Evolutionary conservation across 192 early-diverging fungal species (phyloP), one percentile per base, ranked within the genome.

Genomic region (Dissophora globulifera): DNA sequence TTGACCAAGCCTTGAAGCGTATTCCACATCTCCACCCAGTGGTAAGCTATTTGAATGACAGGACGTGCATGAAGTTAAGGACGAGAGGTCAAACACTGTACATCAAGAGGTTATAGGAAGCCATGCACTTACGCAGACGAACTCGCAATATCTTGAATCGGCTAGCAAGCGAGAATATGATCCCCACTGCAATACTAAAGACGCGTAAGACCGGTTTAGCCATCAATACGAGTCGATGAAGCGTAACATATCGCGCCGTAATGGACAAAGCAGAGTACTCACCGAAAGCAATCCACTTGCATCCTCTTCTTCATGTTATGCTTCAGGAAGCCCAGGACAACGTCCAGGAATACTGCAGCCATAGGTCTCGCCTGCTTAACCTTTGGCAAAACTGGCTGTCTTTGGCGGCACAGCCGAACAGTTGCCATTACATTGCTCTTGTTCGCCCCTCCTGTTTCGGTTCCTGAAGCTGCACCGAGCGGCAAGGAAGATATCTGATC

Each of bases 281-380:
- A 82, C 84, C 72, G 80, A 38, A 84, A 84, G 27, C 78, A 69
- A 33, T 82, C 79, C 30, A 81, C 35, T 50, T 83, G 78, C 35
- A 87, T 52, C 40, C 85, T 87, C 49, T 82, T 87, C 15, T 82
- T 79, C 62, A 85, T 74, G 41, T 84, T 87, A 66, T 87, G 86
- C 32, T 82, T 87, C 32, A 85, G 60, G 46, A 83, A 87, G 29
- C 80, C 59, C 0, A 85, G 29, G 25, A 78, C 51, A n/a, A 74
- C 74, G 71, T 87, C 86, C 41, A 87, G 40, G 29, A 85, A 43
- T 8, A 67, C 69, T 45, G 76, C 79, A 15, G 74, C 79, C 26
- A 85, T 46, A 1, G 81, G 72, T 19, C 81, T 56, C 2, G 75
- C 67, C 26, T 46, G 52, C 15, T 83, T 84, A 10, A 66, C 63